Base-by-base conservation (phyloP, 2,329 filamentous ascomycete genomes). In the Teratosphaeria nubilosa region DNA sequence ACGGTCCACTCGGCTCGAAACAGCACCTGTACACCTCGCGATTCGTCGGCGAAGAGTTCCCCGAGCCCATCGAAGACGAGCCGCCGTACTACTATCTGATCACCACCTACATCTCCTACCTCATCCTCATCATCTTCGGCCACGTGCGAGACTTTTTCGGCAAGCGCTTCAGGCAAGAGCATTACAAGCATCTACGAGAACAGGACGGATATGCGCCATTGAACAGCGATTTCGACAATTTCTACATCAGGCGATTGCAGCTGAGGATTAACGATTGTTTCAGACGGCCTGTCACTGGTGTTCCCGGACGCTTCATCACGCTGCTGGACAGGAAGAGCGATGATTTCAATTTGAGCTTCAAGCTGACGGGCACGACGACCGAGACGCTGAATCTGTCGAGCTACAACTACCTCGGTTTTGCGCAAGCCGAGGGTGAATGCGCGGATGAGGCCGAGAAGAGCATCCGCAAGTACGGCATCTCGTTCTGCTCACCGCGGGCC, bases 311-410 rank as follows among this genome's bases (percentile, higher is more conserved):
- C 62, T 96, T 84, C 77, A 95, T 99, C 68, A 97, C 90, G 25
- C 80, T 99, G 45, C 82, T 97, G 65, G 92, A 97, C 74, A 90
- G 94, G 69, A 87, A 84, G 66, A 95, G 91, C 2, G 83, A 92
- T 70, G 90, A 99, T 71, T 91, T 90, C 79, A 99, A 99, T 76
- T 82, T 87, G 69, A 86, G 87, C 59, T 99, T 96, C 78, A 84
- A 88, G 71, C 86, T 91, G 74, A 91, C 89, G 1, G 94, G 94
- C 59, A 95, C 90, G 53, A 87, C 84, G 59, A 97, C 92, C 1
- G 90, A 99, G 75, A 97, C 94, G 0, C 79, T 99, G 68, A 99
- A 99, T 76, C 88, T 99, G 87, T 96, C 92, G 78, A 99, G 94
- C 1, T 99, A 99, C 82, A 99, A 99, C 76, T 99, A 99, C 72